Percentiles rank a stretch among this genome's conserved stretches.
phyloP scores from a whole-genome alignment of 2,329 filamentous ascomycete genomes.

The Hypoxylon sp. region DNA sequence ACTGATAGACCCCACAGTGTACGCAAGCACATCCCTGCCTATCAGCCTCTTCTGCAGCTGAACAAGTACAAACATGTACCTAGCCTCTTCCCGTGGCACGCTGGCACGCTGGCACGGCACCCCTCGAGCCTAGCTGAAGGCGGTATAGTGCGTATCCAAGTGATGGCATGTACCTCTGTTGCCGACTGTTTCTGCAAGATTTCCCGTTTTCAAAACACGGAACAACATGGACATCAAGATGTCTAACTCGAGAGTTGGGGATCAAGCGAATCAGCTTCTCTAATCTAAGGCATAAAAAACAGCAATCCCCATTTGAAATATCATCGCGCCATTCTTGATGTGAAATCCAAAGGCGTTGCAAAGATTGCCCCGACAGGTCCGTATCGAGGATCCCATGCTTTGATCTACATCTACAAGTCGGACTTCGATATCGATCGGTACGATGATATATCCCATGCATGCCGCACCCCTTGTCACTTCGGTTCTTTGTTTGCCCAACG shows the following conservation, averaged over 20 bases:
- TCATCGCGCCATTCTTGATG: background rate
- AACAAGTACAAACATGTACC: too few relatives aligned
- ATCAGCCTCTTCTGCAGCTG: conserved; percentile 3
- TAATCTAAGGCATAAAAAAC: background rate
- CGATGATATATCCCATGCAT: conserved; percentile 25
- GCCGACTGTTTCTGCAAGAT: too few relatives aligned
- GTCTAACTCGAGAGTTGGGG: background rate
- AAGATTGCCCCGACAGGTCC: conserved; percentile 2
- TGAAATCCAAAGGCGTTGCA: background rate
- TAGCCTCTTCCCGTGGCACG: too few relatives aligned
- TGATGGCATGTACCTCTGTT: too few relatives aligned
- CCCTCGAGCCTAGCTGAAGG: too few relatives aligned
- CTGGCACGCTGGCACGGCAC: too few relatives aligned
- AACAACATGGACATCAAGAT: background rate
- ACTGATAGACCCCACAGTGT: background rate
- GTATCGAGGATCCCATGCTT: conserved; percentile 8
- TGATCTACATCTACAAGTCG: conserved; percentile 18
- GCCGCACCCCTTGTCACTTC: conserved; percentile 12
- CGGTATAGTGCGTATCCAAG: too few relatives aligned
- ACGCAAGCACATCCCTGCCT: background rate
- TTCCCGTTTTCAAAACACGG: too few relatives aligned
- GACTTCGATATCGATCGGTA: conserved; percentile 19
- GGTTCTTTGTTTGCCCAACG: conserved; percentile 13
- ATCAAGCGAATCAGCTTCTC: background rate
- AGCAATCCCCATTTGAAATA: background rate